Percentiles rank a stretch among this genome's conserved stretches.
Evolutionary conservation across 176 grass and related monocot genomes (phyloP).

Genomic region (Musa itinerans): DNA sequence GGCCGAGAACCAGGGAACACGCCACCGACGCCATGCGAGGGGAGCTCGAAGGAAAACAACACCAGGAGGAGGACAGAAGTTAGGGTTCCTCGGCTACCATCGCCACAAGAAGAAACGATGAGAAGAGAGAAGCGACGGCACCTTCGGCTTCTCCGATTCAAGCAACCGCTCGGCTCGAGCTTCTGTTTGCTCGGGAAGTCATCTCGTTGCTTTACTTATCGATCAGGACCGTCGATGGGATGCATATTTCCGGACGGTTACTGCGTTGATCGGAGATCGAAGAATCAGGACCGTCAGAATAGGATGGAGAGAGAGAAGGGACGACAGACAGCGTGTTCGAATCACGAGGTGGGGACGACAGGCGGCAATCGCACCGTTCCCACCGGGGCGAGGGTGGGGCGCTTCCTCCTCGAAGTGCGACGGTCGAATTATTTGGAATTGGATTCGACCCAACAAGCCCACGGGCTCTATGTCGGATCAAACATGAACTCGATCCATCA

Average conservation of each 20-base stretch:
- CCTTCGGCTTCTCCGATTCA: not conserved
- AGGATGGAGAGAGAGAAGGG: not conserved
- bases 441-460: too few relatives aligned
- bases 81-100: not conserved
- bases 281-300: not conserved
- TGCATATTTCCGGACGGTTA: not conserved
- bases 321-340: not conserved
- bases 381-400: too few relatives aligned
- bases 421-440: too few relatives aligned
- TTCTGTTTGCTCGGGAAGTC: too few relatives aligned
- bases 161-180: not conserved
- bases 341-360: not conserved
- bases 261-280: not conserved
- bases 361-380: too few relatives aligned
- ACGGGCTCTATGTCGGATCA: too few relatives aligned
- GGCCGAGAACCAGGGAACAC: slow-evolving; percentile 22
- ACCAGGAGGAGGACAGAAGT: not conserved
- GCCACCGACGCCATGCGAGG: slow-evolving; percentile 24
- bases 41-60: not conserved
- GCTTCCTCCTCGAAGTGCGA: too few relatives aligned
- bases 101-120: not conserved
- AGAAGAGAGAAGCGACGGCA: not conserved
- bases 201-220: not conserved
- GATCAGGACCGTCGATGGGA: not conserved
- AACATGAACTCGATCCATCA: too few relatives aligned